Evolutionary conservation across 805 yeast species (phyloP), one percentile per base, ranked within the genome.

Genomic region (Candida corydali): DNA sequence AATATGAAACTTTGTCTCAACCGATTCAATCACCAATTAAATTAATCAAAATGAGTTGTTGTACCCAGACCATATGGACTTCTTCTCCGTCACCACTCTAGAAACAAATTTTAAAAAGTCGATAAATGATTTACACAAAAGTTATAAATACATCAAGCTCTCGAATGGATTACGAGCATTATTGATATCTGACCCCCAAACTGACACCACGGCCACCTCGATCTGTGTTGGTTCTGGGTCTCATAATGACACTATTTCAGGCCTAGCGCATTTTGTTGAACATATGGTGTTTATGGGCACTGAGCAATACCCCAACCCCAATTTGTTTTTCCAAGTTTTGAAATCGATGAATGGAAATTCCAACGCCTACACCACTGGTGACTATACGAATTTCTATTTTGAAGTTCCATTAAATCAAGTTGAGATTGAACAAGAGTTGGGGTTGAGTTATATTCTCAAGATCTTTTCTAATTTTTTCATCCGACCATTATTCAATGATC

Each of bases 191-290:
- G 96, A 91, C 49, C 81, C 89, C 0, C 61, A 78, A 0, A 75
- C 78, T 11, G 79, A 76, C 29, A 47, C 70, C 10, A 80, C 84
- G 3, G 73, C 93, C 0, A 81, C 85, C 14, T 78, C 95, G 1
- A 49, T 91, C 5, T 75, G 86, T 26, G 86, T 88, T 2, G 80
- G 81, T 3, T 67, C 86, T 0, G 98, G 98, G 7, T 80, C 95
- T 2, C 80, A 79, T 50, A 69, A 79, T 32, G 97, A 91, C 46
- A 91, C 95, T 4, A 47, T 82, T 1, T 78, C 78, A 0, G 98
- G 98, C 0, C 52, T 91, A 25, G 98, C 98, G 0, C 98, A 91
- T 62, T 35, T 54, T 38, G 41, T 55, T 41, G 55, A 57, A 40
- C 55, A 51, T 39, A 31, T 52, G 42, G 37, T 55, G 17, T 63